Evolutionary conservation across 495 filamentous ascomycete genomes (phyloP).

Genomic region (Tetracladium marchalianum): DNA sequence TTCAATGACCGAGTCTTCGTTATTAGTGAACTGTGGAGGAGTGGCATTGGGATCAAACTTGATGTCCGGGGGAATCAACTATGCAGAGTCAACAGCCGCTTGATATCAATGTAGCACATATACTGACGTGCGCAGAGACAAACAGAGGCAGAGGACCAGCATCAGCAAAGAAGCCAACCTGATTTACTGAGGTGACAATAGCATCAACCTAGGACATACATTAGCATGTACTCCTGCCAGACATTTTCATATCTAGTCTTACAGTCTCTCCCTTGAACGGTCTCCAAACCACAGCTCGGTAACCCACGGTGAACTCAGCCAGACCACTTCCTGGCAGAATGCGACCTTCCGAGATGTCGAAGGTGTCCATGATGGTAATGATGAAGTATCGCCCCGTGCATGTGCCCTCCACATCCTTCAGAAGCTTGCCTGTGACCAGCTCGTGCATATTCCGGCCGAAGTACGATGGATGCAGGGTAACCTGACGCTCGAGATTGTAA

Average conservation of each 20-base stretch:
- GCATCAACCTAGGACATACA: slow-evolving; percentile 66
- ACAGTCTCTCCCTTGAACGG: slow-evolving; percentile 96
- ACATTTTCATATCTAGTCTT: slow-evolving; percentile 26
- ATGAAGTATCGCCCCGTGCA: slow-evolving; percentile 91
- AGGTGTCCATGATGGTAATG: slow-evolving; percentile 90
- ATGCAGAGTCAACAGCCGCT: slow-evolving; percentile 16
- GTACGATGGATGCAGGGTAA: slow-evolving; percentile 92
- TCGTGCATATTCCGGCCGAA: slow-evolving; percentile 87
- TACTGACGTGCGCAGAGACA: slow-evolving; percentile 73
- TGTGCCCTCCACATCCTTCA: slow-evolving; percentile 87
- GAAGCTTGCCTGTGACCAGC: slow-evolving; percentile 72
- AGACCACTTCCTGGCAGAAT: slow-evolving; percentile 82
- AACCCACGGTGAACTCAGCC: slow-evolving; percentile 90
- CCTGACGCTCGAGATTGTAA: slow-evolving; percentile 83
- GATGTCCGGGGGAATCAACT: slow-evolving; percentile 90
- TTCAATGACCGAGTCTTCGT: slow-evolving; percentile 88
- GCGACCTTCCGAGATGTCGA: slow-evolving; percentile 81
- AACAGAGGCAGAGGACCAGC: slow-evolving; percentile 84
- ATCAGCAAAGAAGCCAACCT: slow-evolving; percentile 85
- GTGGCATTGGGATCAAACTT: slow-evolving; percentile 88
- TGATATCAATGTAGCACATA: neutral
- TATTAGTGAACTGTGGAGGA: slow-evolving; percentile 73
- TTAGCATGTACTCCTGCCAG: slow-evolving; percentile 2
- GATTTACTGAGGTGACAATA: slow-evolving; percentile 79
- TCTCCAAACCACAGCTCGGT: slow-evolving; percentile 92